Evolutionary conservation across 2,329 filamentous ascomycete genomes (phyloP), one percentile per base, ranked within the genome.

Genomic region (Catunica adiposa): DNA sequence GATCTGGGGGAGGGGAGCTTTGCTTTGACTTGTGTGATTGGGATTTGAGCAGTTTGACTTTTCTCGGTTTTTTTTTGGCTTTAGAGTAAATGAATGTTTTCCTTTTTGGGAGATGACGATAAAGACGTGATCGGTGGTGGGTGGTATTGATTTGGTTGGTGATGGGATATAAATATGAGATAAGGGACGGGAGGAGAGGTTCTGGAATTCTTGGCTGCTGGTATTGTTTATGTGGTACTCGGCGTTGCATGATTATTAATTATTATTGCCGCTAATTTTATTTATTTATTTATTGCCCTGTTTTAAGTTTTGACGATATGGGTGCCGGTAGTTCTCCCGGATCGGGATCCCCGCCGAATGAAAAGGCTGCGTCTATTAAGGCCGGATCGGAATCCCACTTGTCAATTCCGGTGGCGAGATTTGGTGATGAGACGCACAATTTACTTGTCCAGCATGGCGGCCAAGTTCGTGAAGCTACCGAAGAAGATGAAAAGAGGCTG

Each of bases 351-450:
- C 34, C n/a, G 8, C 8, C n/a, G 20, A 48, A n/a, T n/a, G 17
- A 53, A 42, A 53, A 53, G 34, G 11, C 22, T 5, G 31, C 17
- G 9, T 40, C 48, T 1, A 37, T 51, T 34, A 9, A 26, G 11
- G 31, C 14, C n/a, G 17, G 3, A 8, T 6, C 44, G 5, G 44
- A 26, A 15, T 48, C 23, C 4, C 17, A 38, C 2, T 17, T 25
- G 14, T 54, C 53, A 3, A 23, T 48, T 11, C 53, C 44, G 2
- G 53, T 54, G n/a, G 29, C 29, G 1, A 23, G 31, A 0, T 54
- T 54, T 22, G 40, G 42, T 25, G 53, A 54, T 47, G 42, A 46
- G 26, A 54, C 53, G 15, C 42, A 47, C 17, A n/a, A 47, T 29
- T 23, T 54, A 17, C 8, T 54, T 11, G 26, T 37, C 2, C 31